Base-by-base conservation (phyloP, 2,329 filamentous ascomycete genomes). In the Epichloe elymi region DNA sequence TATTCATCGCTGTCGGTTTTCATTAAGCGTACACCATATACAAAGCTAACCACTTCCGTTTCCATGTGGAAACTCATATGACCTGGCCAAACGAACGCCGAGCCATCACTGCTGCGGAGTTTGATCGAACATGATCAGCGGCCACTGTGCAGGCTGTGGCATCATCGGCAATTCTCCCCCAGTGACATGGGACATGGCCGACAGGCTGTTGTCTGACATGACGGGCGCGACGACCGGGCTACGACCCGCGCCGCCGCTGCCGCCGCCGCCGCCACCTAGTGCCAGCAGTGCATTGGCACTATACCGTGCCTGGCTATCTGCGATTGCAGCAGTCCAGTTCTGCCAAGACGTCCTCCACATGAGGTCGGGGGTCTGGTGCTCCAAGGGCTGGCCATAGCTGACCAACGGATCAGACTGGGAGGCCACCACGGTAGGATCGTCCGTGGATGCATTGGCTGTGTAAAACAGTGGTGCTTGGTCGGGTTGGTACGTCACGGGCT, bases 251-350 rank as follows among this genome's bases (percentile, higher is more conserved):
- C 8, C 26, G 26, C 44, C 37, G 20, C 39, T 38, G 4, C 46
- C 30, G 12, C 19, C 20, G 14, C 41, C 37, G 17, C 49, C 64
- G 17, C 62, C 63, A 3, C 71, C 73, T 3, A 78, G 63, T 1
- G 69, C 73, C 55, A 78, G 63, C 12, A 78, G 62, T 14, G 74
- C 69, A 44, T 67, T 72, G 30, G 74, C 74, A 53, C 71, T 72
- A 60, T 72, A 76, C 23, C 72, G 67, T 43, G 75, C 72, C 52
- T 74, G 72, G 36, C 63, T 71, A 55, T 75, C 71, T 36, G 71
- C 68, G 30, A 79, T 72, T 49, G 74, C 73, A 0, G 70, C 67
- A 8, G 74, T 73, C 76, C 76, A 79, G 61, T 78, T 72, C 15
- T 75, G 69, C 75, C 75, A 79, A 0, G 73, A 67, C 53, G 72